A percentile compares a stretch with the other conserved stretches of the same genome.
Evolutionary conservation across 2,329 filamentous ascomycete species (phyloP).

Genomic region (Clonostachys rosea): DNA sequence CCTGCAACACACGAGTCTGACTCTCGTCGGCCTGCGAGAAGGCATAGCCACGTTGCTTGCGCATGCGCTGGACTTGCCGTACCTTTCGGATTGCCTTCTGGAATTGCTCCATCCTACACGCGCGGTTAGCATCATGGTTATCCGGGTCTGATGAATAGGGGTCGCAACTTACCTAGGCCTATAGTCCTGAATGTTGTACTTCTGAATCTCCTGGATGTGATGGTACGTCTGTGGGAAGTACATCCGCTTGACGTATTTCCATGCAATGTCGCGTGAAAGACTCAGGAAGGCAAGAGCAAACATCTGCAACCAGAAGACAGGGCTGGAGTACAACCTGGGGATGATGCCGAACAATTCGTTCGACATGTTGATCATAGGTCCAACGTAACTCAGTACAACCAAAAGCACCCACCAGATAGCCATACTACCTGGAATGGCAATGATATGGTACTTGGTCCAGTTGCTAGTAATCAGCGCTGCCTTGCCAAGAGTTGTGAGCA

Average conservation of each 20-base stretch:
- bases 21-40: conserved; percentile 97
- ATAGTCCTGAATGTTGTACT: conserved; percentile 99
- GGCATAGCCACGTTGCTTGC: conserved; percentile 96
- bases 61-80: conserved; percentile 96
- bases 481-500: conserved; percentile 91
- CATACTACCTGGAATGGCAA: conserved; percentile 93
- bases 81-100: conserved; percentile 99
- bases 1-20: conserved; percentile 90
- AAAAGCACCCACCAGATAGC: conserved; percentile 88
- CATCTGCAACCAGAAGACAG: conserved; percentile 90
- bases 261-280: conserved; percentile 82
- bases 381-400: conserved; percentile 80
- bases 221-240: conserved; percentile 95
- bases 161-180: conserved; percentile 68
- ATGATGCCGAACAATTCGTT: conserved; percentile 83
- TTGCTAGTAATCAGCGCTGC: conserved; percentile 92
- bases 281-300: conserved; percentile 76
- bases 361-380: conserved; percentile 77
- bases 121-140: background rate
- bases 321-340: conserved; percentile 72
- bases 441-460: conserved; percentile 97
- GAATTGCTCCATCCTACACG: conserved; percentile 90
- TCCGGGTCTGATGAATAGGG: background rate
- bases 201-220: conserved; percentile 98
- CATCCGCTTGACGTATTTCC: conserved; percentile 98